Percentiles rank a stretch among this genome's conserved stretches.
Conservation (phyloP, 176 grass and related monocot species). For the Puya raimondii region DNA sequence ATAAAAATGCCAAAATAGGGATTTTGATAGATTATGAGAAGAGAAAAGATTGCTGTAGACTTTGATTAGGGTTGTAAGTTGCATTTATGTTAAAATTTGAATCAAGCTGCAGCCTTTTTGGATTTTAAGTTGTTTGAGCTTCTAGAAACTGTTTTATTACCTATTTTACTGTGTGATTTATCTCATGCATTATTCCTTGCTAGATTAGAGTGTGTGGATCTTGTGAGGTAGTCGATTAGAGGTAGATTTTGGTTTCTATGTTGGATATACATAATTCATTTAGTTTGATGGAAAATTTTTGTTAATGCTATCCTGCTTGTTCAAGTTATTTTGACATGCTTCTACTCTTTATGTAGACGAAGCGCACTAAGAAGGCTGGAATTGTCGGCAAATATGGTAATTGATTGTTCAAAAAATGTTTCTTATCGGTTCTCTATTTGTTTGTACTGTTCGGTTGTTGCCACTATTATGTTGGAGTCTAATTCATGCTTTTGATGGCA, state of each 20-base stretch:
- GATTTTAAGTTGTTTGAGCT: not conserved
- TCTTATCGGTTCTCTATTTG: not conserved
- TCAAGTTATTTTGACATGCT: not conserved
- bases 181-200: not conserved
- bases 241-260: not conserved
- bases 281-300: not conserved
- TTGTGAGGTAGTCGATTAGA: not conserved
- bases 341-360: slow-evolving; percentile 38
- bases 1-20: too few relatives aligned
- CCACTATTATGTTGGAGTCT: not conserved
- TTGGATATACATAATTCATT: not conserved
- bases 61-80: too few relatives aligned
- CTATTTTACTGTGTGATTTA: not conserved
- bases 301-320: not conserved
- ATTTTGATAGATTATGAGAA: too few relatives aligned
- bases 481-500: slow-evolving; percentile 12
- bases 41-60: too few relatives aligned
- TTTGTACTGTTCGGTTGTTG: not conserved
- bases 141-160: not conserved
- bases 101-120: not conserved
- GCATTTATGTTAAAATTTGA: not conserved
- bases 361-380: slow-evolving; percentile 93
- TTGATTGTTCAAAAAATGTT: not conserved
- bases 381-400: slow-evolving; percentile 92
- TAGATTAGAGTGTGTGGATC: not conserved